A percentile compares a stretch with the other conserved stretches of the same genome.
Conservation (phyloP, 805 yeast genomes). For the Yarrowia sp. region DNA sequence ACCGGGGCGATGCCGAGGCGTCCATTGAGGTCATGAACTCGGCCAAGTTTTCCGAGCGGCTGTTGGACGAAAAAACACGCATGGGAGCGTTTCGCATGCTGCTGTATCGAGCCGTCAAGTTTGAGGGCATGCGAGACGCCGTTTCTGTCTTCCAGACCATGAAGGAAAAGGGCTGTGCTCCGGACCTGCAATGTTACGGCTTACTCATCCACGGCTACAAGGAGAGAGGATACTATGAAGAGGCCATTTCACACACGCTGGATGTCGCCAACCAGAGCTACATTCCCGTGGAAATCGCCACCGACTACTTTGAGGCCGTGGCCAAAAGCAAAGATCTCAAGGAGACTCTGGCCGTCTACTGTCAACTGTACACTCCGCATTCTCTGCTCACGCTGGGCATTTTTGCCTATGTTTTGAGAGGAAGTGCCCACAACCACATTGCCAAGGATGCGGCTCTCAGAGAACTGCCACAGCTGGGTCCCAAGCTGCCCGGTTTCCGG, state of each 20-base stretch:
- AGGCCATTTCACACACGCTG: background rate
- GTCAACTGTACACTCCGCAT: background rate
- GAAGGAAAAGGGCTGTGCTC: background rate
- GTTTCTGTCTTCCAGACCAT: slow-evolving; percentile 1
- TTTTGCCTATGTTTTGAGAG: slow-evolving; percentile 10
- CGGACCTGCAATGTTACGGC: background rate
- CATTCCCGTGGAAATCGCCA: background rate
- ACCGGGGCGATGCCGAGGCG: slow-evolving; percentile 11
- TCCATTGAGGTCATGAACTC: slow-evolving; percentile 24
- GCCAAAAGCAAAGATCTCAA: background rate
- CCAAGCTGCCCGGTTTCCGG: background rate
- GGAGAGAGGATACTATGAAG: slow-evolving; percentile 20
- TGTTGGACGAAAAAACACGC: background rate
- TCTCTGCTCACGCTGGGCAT: slow-evolving; percentile 1
- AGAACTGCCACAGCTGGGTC: background rate
- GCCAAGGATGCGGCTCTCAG: background rate
- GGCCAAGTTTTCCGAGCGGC: background rate
- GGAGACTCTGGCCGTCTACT: background rate
- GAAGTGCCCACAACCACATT: background rate
- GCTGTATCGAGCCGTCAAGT: slow-evolving; percentile 19
- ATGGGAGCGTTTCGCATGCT: slow-evolving; percentile 10
- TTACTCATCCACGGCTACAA: slow-evolving; percentile 24
- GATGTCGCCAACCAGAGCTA: background rate
- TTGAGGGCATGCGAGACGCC: slow-evolving; percentile 19
- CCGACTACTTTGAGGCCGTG: slow-evolving; percentile 15